Evolutionary conservation across 805 yeast species (phyloP), one percentile per base, ranked within the genome.

Genomic region (Tetrapisispora arboricola): DNA sequence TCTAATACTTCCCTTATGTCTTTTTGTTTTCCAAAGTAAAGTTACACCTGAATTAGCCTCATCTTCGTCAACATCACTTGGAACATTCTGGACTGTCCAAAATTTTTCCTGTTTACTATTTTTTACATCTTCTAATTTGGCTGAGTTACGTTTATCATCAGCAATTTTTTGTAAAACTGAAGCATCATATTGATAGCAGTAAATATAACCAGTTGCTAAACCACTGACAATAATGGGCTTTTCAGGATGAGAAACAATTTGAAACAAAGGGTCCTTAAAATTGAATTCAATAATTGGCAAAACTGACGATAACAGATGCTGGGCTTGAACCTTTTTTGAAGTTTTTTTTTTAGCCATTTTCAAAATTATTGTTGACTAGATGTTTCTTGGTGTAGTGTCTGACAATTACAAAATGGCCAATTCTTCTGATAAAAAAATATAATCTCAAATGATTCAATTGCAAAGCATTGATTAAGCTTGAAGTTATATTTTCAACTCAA

Each of bases 1-100:
- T 32, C 98, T 66, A 45, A 94, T 85, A 48, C 94, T 80, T 1
- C 86, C 88, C 58, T 86, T 87, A 57, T 90, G 97, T 56, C 97
- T 73, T 53, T 76, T 84, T 0, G 96, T 88, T 41, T 80, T 75
- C 98, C 98, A 90, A 1, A 61, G 42, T 21, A 71, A 53, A 4
- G 62, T 55, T 4, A 68, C 54, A 11, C 59, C 61, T 8, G 26
- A 17, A 20, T 12, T 15, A n/a, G n/a, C n/a, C 3, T 25, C 25
- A 12, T 35, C 60, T 33, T 49, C 48, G 16, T 32, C 44, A 2
- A 41, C 42, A 9, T 40, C 41, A 6, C 39, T 38, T 21, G 44
- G 22, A n/a, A 51, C 49, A 16, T 42, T 41, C 2, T 46, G 34
- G 10, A 64, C 57, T 18, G 61, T 56, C 80, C 80, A 76, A 63